A percentile compares a stretch with the other conserved stretches of the same genome.
These are phyloP conservation scores for Fusarium protoensiforme DNA, from an alignment of 2,329 filamentous ascomycete genomes.

Conservation along the genomic window DNA sequence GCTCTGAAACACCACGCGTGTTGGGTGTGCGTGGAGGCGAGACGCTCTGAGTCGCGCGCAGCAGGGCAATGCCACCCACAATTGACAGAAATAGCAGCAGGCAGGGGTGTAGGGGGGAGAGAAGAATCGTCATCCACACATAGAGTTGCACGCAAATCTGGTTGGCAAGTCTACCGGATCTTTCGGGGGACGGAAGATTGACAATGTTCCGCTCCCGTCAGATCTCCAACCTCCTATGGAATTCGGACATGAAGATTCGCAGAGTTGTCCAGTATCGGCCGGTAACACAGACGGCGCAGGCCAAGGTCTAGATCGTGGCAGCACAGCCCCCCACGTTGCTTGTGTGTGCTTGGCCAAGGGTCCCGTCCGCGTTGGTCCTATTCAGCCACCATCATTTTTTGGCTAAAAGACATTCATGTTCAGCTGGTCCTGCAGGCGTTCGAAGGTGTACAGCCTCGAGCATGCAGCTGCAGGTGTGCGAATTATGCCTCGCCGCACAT, in stretches of 20 bases:
- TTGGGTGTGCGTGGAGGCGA: slow-evolving; percentile 21
- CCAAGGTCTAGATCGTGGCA: slow-evolving; percentile 25
- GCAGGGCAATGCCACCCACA: slow-evolving; percentile 7
- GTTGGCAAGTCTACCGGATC: slow-evolving; percentile 2
- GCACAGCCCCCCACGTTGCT: slow-evolving; percentile 25
- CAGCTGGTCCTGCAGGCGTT: slow-evolving; percentile 6
- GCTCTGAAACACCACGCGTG: slow-evolving; percentile 28
- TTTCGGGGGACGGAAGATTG: background rate
- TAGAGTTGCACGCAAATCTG: background rate
- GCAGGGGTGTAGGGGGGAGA: background rate
- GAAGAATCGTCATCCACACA: background rate
- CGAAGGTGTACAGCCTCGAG: background rate
- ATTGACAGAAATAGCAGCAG: slow-evolving; percentile 29
- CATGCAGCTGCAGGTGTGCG: background rate
- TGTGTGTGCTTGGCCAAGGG: slow-evolving; percentile 4
- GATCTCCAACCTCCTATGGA: slow-evolving; percentile 12
- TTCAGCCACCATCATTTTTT: slow-evolving; percentile 25
- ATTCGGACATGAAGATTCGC: background rate
- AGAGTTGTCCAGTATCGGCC: background rate
- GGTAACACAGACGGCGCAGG: background rate
- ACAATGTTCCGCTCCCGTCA: background rate
- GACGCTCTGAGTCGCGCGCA: slow-evolving; percentile 24
- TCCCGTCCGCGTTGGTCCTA: slow-evolving; percentile 28
- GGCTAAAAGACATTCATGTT: slow-evolving; percentile 13
- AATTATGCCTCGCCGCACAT: background rate